phyloP scores from a whole-genome alignment of 2,329 filamentous ascomycete species.

The Aspergillus fructus region DNA sequence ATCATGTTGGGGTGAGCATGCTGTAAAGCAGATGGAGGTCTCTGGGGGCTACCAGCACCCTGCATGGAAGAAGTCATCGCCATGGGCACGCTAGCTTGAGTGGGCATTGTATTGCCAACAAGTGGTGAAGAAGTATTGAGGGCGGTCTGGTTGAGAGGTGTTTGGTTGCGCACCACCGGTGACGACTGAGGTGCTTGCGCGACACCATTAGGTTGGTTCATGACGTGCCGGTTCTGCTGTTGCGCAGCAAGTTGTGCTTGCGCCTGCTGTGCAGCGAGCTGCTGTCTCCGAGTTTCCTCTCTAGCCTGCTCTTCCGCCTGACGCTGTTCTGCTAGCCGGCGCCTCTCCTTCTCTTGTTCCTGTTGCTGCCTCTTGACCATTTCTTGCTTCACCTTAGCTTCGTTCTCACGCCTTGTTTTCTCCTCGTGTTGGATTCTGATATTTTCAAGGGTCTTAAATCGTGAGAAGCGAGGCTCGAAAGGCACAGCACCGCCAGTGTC shows the following conservation, averaged over 20 bases:
- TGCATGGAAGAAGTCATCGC: conserved; percentile 45
- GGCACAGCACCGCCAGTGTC: conserved; percentile 68
- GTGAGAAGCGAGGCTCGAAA: conserved; percentile 83
- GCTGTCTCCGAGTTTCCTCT: conserved; percentile 40
- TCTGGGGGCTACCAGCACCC: conserved; percentile 46
- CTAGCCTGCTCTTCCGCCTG: conserved; percentile 45
- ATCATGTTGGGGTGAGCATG: conserved; percentile 48
- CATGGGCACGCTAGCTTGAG: conserved; percentile 45
- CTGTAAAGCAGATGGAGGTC: conserved; percentile 47
- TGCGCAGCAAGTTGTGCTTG: conserved; percentile 41
- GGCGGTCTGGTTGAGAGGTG: conserved; percentile 48
- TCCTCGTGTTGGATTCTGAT: conserved; percentile 78
- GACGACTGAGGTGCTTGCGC: conserved; percentile 47
- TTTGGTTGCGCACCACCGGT: conserved; percentile 48
- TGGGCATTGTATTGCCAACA: conserved; percentile 38
- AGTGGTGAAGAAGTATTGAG: conserved; percentile 47
- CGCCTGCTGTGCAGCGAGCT: conserved; percentile 48
- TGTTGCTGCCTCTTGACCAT: conserved; percentile 48
- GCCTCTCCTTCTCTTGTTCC: conserved; percentile 50
- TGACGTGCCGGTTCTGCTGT: conserved; percentile 54
- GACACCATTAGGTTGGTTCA: conserved; percentile 45
- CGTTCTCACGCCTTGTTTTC: conserved; percentile 54
- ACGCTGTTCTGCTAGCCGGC: conserved; percentile 43
- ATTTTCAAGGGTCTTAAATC: conserved; percentile 86
- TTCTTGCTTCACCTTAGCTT: conserved; percentile 51